phyloP scores from a whole-genome alignment of 1,139 yeast species.

The Protomyces gravidus region DNA sequence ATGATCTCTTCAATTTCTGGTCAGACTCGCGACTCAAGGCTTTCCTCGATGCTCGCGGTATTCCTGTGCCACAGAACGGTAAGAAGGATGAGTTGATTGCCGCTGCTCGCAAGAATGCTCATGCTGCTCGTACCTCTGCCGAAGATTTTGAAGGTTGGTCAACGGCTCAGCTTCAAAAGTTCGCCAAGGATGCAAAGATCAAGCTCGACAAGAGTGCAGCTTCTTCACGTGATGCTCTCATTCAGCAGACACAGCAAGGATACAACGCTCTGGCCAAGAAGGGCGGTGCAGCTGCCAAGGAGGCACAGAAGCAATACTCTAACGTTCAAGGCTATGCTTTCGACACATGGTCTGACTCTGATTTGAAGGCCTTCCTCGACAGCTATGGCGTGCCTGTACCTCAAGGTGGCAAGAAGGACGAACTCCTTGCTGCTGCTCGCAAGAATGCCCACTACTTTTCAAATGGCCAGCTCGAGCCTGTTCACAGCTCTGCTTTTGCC shows the following conservation, averaged over 20 bases:
- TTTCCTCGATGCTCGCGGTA: conserved; percentile 52
- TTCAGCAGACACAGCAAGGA: conserved; percentile 40
- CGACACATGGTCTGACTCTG: conserved; percentile 53
- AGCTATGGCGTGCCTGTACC: conserved; percentile 50
- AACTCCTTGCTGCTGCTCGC: conserved; percentile 42
- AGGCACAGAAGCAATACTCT: conserved; percentile 36
- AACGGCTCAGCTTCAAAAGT: conserved; percentile 48
- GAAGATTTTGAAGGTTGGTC: conserved; percentile 46
- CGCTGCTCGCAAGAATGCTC: conserved; percentile 47
- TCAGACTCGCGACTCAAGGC: conserved; percentile 46
- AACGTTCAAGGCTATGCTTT: conserved; percentile 44
- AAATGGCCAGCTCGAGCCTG: conserved; percentile 19
- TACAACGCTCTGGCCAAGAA: conserved; percentile 39
- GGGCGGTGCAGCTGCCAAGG: conserved; percentile 35
- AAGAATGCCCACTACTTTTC: conserved; percentile 26
- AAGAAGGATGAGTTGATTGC: conserved; percentile 49
- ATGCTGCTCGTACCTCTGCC: conserved; percentile 44
- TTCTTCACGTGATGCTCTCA: conserved; percentile 44
- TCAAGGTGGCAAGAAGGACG: conserved; percentile 45
- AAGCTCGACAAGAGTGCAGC: conserved; percentile 40
- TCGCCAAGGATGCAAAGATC: conserved; percentile 44
- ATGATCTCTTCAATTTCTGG: conserved; percentile 38
- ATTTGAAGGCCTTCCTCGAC: conserved; percentile 51
- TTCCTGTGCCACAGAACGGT: conserved; percentile 48
- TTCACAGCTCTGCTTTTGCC: conserved; percentile 17